Conservation (phyloP, 139 green algal species). For the Closterium sp. region DNA sequence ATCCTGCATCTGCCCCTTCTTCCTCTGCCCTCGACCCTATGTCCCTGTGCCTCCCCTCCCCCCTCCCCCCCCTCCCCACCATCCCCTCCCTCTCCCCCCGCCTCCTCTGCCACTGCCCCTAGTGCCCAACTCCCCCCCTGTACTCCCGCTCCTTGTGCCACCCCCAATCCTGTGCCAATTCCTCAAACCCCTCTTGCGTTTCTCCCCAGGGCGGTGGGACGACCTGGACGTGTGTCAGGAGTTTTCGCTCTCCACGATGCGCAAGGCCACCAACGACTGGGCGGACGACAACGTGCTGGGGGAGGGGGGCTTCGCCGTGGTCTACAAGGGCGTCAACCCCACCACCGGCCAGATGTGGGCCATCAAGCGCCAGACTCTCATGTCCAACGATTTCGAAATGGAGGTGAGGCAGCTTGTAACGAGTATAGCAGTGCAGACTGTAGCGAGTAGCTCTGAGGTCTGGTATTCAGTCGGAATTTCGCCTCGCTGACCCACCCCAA, state of each 20-base stretch:
- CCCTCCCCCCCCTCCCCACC: not conserved
- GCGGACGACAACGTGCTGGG: not conserved
- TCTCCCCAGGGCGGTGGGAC: not conserved
- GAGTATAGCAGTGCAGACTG: no score
- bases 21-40: no score
- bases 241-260: not conserved
- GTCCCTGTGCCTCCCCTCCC: not conserved
- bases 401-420: not conserved
- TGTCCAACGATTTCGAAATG: not conserved
- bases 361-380: not conserved
- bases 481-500: no score
- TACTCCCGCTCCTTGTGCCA: not conserved
- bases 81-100: not conserved
- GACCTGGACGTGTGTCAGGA: not conserved
- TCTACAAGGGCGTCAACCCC: not conserved
- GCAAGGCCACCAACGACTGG: not conserved
- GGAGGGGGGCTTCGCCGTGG: not conserved
- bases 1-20: not conserved
- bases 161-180: not conserved
- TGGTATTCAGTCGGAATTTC: no score
- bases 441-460: no score
- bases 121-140: not conserved
- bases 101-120: not conserved
- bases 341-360: not conserved
- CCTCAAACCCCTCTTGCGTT: no score